Conservation (phyloP, 306 rosid species). For the Abrus precatorius region DNA sequence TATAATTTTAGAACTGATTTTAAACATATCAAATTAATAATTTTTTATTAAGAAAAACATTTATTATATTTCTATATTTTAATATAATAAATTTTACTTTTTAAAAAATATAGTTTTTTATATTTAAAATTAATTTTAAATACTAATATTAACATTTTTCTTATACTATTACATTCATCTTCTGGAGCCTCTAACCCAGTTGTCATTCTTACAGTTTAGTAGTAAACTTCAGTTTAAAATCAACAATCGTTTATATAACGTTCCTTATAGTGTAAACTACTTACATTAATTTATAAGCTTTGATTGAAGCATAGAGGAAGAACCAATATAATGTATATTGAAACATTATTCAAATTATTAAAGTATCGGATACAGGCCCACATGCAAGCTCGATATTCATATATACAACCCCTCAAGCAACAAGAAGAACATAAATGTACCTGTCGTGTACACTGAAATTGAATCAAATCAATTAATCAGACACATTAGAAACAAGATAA, state of each 20-base stretch:
- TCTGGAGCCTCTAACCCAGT: neutral
- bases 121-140: too few relatives aligned
- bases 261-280: neutral
- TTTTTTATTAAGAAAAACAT: too few relatives aligned
- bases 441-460: neutral
- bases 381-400: neutral
- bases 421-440: neutral
- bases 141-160: too few relatives aligned
- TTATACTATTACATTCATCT: too few relatives aligned
- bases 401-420: conserved; percentile 30
- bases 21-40: too few relatives aligned
- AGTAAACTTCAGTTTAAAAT: neutral
- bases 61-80: too few relatives aligned
- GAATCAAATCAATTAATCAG: conserved; percentile 14
- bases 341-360: neutral
- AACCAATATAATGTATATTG: neutral
- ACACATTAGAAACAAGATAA: neutral
- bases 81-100: too few relatives aligned
- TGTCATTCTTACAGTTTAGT: neutral
- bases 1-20: too few relatives aligned
- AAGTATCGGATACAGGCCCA: neutral
- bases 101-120: too few relatives aligned
- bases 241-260: neutral
- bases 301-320: neutral
- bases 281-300: neutral